phyloP scores from a whole-genome alignment of 257 asterid genomes.

The Jaltomata sinuosa region DNA sequence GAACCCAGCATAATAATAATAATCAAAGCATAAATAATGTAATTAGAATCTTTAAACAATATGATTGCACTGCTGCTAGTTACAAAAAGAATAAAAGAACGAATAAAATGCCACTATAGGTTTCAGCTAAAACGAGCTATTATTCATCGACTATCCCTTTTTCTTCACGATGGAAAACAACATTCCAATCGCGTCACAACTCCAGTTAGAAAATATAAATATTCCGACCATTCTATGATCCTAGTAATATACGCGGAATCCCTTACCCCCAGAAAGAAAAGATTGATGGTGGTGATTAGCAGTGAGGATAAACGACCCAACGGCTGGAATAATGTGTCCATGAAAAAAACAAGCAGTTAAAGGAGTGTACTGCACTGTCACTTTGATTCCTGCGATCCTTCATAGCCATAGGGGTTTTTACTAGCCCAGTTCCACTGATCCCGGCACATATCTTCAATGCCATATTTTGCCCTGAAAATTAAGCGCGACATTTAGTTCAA shows the following conservation, averaged over 20 bases:
- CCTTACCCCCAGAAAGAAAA: background rate
- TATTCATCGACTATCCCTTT: background rate
- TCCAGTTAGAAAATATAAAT: background rate
- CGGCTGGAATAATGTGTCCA: background rate
- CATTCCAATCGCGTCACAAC: background rate
- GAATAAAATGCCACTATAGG: background rate
- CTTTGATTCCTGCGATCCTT: slow-evolving; percentile 1
- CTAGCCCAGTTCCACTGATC: slow-evolving; percentile 99
- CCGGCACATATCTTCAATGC: slow-evolving; percentile 82
- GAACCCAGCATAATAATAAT: background rate
- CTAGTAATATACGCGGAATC: slow-evolving; percentile 1
- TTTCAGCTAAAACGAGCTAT: background rate
- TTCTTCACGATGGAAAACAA: background rate
- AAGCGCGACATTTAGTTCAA: background rate
- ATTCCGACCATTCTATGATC: background rate
- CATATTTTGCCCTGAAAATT: slow-evolving; percentile 65
- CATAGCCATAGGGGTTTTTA: slow-evolving; percentile 94
- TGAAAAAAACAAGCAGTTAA: background rate
- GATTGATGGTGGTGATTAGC: slow-evolving; percentile 1
- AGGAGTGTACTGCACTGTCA: background rate
- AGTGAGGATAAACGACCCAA: background rate
- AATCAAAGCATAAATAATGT: background rate
- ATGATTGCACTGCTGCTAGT: background rate
- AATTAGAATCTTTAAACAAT: background rate
- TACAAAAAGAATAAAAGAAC: slow-evolving; percentile 3